phyloP scores from a whole-genome alignment of 2,329 filamentous ascomycete species.

The Bipolaris cookei region DNA sequence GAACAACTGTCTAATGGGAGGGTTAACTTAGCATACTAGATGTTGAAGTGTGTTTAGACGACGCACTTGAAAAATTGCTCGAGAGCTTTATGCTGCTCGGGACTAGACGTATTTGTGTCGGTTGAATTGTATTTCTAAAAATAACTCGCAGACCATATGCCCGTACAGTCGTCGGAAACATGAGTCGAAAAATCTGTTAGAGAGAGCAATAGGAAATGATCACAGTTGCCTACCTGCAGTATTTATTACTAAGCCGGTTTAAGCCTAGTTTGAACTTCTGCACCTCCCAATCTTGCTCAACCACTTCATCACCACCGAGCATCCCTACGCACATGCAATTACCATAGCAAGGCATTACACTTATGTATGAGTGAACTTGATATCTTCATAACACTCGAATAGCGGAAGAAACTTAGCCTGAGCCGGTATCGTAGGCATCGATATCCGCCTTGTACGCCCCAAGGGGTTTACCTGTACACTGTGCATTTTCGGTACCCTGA shows the following conservation, averaged over 20 bases:
- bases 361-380: neutral
- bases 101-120: neutral
- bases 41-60: neutral
- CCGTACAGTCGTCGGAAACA: slow-evolving; percentile 16
- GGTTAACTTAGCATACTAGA: neutral
- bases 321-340: neutral
- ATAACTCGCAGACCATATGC: neutral
- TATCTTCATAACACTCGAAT: neutral
- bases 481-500: neutral
- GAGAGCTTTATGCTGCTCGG: neutral
- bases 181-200: slow-evolving; percentile 12
- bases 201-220: slow-evolving; percentile 7
- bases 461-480: neutral
- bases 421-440: neutral
- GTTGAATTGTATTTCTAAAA: neutral
- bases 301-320: slow-evolving; percentile 6
- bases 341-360: neutral
- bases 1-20: neutral
- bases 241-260: slow-evolving; percentile 10
- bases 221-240: slow-evolving; percentile 7
- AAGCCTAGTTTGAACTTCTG: slow-evolving; percentile 14
- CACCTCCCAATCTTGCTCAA: slow-evolving; percentile 2
- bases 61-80: slow-evolving; percentile 22
- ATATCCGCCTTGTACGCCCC: neutral
- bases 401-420: neutral